Evolutionary conservation across 257 asterid species (phyloP).

Genomic region (Forsythia suspensa): DNA sequence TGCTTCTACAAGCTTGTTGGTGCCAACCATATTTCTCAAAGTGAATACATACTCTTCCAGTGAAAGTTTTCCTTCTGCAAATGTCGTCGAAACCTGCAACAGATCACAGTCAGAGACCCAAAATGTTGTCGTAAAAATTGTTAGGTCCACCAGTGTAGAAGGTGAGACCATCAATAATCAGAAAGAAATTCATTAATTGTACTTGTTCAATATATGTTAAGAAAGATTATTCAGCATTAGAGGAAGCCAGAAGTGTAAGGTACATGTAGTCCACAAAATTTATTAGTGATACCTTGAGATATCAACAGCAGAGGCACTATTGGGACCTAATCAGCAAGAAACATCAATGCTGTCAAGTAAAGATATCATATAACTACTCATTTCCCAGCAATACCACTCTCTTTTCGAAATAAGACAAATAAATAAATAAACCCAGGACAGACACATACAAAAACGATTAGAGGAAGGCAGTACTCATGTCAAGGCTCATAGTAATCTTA

Average conservation of each 20-base stretch:
- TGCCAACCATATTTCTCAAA: conserved; percentile 60
- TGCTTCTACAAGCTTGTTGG: conserved; percentile 58
- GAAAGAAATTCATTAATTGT: not conserved
- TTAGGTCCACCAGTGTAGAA: not conserved
- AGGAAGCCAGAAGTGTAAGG: not conserved
- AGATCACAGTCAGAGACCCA: not conserved
- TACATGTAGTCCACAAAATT: not conserved
- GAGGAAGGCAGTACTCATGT: not conserved
- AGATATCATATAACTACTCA: not conserved
- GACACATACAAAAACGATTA: not conserved
- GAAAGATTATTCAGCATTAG: not conserved
- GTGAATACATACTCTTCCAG: conserved; percentile 52
- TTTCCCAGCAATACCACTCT: not conserved
- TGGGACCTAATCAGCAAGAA: not conserved
- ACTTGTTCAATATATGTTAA: not conserved
- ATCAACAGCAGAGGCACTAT: not conserved
- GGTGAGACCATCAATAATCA: not conserved
- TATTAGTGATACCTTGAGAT: not conserved
- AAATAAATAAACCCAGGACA: not conserved
- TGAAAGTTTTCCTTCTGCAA: conserved; percentile 49
- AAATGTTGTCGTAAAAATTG: not conserved
- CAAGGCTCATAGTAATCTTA: not conserved
- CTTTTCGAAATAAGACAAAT: not conserved
- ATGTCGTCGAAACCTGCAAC: conserved; percentile 48
- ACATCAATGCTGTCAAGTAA: not conserved